Evolutionary conservation across 2,329 filamentous ascomycete species (phyloP).

Genomic region (Aspergillus sclerotialis): DNA sequence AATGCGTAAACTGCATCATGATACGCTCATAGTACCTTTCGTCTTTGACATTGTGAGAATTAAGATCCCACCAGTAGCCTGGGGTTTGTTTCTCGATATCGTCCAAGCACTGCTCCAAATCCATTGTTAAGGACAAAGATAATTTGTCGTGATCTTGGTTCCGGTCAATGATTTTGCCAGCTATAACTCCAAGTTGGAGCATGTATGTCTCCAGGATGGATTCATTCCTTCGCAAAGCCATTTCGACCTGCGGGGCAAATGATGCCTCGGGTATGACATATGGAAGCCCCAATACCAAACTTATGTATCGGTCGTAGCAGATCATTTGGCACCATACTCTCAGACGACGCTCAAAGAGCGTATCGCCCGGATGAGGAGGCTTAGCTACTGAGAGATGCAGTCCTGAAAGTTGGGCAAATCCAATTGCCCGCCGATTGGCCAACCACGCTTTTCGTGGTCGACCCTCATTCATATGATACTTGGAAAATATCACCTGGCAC

Average conservation of each 20-base stretch:
- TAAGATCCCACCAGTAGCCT: slow-evolving; percentile 20
- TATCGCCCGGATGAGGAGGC: slow-evolving; percentile 16
- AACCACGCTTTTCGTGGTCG: slow-evolving; percentile 51
- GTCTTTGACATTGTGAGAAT: slow-evolving; percentile 13
- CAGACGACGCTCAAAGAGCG: slow-evolving; percentile 23
- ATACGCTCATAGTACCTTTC: slow-evolving; percentile 26
- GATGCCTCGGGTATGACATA: slow-evolving; percentile 30
- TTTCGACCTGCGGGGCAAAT: slow-evolving; percentile 22
- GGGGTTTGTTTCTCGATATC: slow-evolving; percentile 24
- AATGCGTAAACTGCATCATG: slow-evolving; percentile 34
- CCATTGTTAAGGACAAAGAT: slow-evolving; percentile 32
- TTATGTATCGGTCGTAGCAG: slow-evolving; percentile 44
- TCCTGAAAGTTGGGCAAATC: slow-evolving; percentile 47
- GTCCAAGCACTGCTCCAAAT: slow-evolving; percentile 37
- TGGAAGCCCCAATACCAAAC: slow-evolving; percentile 49
- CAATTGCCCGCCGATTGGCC: slow-evolving; percentile 43
- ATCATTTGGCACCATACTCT: slow-evolving; percentile 36
- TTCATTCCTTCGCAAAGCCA: slow-evolving; percentile 11
- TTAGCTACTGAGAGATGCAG: slow-evolving; percentile 31
- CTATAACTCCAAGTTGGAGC: slow-evolving; percentile 25
- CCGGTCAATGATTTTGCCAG: slow-evolving; percentile 35
- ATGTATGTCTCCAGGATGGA: slow-evolving; percentile 21
- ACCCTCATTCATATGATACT: slow-evolving; percentile 50
- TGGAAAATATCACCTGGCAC: slow-evolving; percentile 44
- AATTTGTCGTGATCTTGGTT: slow-evolving; percentile 30